Conservation (phyloP, 73 alveolate genomes). For the Tetrahymena elliotti region DNA sequence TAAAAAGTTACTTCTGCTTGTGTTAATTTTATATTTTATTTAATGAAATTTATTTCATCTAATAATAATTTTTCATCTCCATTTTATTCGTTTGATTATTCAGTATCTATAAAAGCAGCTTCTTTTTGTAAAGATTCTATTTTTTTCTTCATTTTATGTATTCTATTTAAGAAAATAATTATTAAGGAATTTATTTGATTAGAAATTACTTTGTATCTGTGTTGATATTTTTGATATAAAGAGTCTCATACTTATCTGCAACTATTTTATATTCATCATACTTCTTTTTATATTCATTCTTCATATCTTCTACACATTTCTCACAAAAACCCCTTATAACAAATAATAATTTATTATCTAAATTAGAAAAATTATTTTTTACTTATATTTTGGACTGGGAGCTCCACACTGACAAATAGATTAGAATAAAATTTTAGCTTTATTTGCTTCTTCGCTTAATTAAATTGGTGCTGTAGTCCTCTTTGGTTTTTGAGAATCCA, state of each 20-base stretch:
- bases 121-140: background rate
- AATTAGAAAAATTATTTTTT: background rate
- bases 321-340: background rate
- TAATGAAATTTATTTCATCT: background rate
- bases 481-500: background rate
- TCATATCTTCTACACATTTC: background rate
- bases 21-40: background rate
- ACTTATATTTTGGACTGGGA: background rate
- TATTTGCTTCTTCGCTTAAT: background rate
- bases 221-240: background rate
- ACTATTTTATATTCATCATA: background rate
- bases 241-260: background rate
- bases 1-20: background rate
- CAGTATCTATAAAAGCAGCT: background rate
- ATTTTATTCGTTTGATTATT: background rate
- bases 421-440: background rate
- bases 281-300: background rate
- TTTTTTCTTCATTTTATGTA: background rate
- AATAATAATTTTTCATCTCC: background rate
- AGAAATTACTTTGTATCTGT: background rate
- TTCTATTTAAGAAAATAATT: background rate
- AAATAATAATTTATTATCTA: background rate
- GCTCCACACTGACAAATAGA: background rate
- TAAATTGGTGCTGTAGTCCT: background rate
- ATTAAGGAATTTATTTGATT: background rate